A percentile compares a stretch with the other conserved stretches of the same genome.
Evolutionary conservation across 2,329 filamentous ascomycete genomes (phyloP).

Genomic region (Ophiostoma triangulosporum): DNA sequence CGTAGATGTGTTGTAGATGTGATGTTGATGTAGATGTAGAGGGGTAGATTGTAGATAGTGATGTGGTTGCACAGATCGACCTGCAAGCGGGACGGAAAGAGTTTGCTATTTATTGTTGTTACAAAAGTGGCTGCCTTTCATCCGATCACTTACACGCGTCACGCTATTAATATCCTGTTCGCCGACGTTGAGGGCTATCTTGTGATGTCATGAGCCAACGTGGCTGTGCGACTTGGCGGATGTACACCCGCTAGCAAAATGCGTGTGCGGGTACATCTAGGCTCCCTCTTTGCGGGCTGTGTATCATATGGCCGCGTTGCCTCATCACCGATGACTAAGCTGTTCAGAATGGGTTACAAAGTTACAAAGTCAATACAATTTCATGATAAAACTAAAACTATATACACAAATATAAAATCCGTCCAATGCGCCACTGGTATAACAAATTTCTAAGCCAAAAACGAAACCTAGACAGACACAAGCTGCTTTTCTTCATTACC

Average conservation of each 20-base stretch:
- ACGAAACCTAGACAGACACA: background rate
- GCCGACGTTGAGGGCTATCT: background rate
- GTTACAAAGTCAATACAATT: too few species aligned
- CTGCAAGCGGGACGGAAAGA: background rate
- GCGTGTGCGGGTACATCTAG: background rate
- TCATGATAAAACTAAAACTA: too few species aligned
- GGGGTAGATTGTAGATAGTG: background rate
- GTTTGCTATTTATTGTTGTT: background rate
- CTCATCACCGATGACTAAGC: too few species aligned
- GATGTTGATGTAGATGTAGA: background rate
- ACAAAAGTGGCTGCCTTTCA: background rate
- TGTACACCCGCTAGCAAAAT: background rate
- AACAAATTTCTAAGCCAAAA: too few species aligned
- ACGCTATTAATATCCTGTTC: background rate
- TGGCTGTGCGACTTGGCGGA: background rate
- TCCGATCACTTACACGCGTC: background rate
- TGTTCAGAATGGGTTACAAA: too few species aligned
- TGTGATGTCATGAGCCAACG: too few species aligned
- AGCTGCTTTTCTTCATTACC: background rate
- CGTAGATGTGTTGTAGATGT: too few species aligned
- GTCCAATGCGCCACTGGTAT: too few species aligned
- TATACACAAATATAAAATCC: too few species aligned
- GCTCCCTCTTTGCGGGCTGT: background rate
- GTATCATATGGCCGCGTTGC: too few species aligned
- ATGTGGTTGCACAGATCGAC: background rate